Base-by-base conservation (phyloP, 164 flowering plant genomes). In the Berberis thunbergii region DNA sequence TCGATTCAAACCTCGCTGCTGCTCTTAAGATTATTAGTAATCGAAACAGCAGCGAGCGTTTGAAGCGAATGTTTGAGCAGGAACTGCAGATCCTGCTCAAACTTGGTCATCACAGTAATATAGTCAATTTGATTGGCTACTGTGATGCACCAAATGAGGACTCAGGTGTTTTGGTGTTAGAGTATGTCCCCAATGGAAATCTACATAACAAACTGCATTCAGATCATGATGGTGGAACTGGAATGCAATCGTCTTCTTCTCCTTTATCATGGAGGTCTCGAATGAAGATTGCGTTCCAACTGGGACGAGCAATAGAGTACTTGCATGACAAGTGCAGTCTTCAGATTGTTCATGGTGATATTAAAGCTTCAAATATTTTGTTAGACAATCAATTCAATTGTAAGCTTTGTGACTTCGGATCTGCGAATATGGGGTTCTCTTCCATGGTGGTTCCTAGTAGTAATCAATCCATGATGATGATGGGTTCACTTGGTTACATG, bases 341-440 rank as follows among this genome's bases (percentile, higher is more conserved):
- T 7, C 89, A 76, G 46, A 79, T 90, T 40, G 78, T 90, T 50
- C 97, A 90, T 63, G 79, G 88, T 0, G 97, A 90, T 78, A 77
- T 90, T 63, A 90, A 90, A 74, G 45, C 94, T 10, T 86, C 97
- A 2, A 90, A 90, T 72, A 66, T 90, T 4, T 74, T 90, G n/a
- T 75, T 90, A 0, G 94, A 90, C 71, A 73, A 80, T 2, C 7
- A 77, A 2, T 68, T 83, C 49, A 80, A 81, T 42, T 75, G 81
- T 75, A 84, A 82, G 66, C 84, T 90, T 54, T 90, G 94, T 57
- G 97, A 90, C 67, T 86, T 90, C 39, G 97, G 94, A 50, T 84
- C 72, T 1, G 84, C 97, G 0, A 86, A 82, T 41, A 74, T 80
- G 82, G 91, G 91, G 1, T 84, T 82, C 59, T 82, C 91, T 0